Percentiles rank a stretch among this genome's conserved stretches.
These are phyloP conservation scores for Metschnikowia aberdeeniae DNA, from an alignment of 805 yeast genomes.

Conservation along the genomic window DNA sequence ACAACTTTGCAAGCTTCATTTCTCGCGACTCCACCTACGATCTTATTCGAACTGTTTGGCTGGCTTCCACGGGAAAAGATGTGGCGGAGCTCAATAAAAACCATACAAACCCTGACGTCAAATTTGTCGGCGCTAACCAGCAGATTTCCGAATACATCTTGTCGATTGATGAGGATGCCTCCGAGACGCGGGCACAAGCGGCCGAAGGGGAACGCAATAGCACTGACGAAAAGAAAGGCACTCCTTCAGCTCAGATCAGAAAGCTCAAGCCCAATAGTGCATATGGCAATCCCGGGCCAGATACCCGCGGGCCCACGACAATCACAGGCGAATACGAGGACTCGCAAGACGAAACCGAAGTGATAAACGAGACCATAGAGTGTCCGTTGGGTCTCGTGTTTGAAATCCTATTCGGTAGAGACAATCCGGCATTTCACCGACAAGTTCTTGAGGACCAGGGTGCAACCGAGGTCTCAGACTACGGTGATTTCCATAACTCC, in stretches of 20 bases:
- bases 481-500: slow-evolving; percentile 10
- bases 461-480: slow-evolving; percentile 54
- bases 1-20: slow-evolving; percentile 82
- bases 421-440: slow-evolving; percentile 44
- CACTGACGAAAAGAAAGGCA: neutral
- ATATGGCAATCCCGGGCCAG: slow-evolving; percentile 38
- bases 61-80: slow-evolving; percentile 21
- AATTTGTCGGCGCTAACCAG: slow-evolving; percentile 5
- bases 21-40: slow-evolving; percentile 76
- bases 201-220: neutral
- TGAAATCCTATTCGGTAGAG: slow-evolving; percentile 54
- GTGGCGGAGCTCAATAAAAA: slow-evolving; percentile 12
- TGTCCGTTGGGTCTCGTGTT: slow-evolving; percentile 67
- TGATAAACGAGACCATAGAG: slow-evolving; percentile 48
- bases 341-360: slow-evolving; percentile 47
- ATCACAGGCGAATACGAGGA: slow-evolving; percentile 8
- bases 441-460: slow-evolving; percentile 54
- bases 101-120: slow-evolving; percentile 3
- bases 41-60: slow-evolving; percentile 69
- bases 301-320: slow-evolving; percentile 46
- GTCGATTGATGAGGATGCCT: slow-evolving; percentile 15
- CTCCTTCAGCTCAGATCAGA: slow-evolving; percentile 12
- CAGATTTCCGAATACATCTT: slow-evolving; percentile 14
- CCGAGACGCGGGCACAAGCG: neutral
- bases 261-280: slow-evolving; percentile 36